Evolutionary conservation across 2,329 filamentous ascomycete genomes (phyloP).

Genomic region (Ilyonectria mors-panacis): DNA sequence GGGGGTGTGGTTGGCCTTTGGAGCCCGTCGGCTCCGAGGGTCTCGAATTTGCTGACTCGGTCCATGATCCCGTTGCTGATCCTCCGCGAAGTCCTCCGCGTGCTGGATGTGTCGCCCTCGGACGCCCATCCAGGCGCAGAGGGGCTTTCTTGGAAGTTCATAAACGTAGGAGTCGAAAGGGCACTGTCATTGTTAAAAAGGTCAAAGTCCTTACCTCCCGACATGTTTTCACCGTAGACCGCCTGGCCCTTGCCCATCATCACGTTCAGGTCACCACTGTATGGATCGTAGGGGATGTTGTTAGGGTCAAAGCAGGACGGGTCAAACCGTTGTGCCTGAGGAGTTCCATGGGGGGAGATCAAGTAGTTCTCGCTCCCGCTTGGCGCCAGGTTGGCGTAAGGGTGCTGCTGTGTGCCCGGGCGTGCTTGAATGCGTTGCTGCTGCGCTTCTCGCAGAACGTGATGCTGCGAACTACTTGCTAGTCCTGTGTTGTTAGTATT

Average conservation of each 20-base stretch:
- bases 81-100: slow-evolving; percentile 60
- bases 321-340: slow-evolving; percentile 68
- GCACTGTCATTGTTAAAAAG: slow-evolving; percentile 63
- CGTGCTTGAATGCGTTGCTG: slow-evolving; percentile 84
- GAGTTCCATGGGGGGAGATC: slow-evolving; percentile 69
- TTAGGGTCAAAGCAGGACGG: slow-evolving; percentile 61
- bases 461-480: slow-evolving; percentile 76
- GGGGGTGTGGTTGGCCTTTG: slow-evolving; percentile 74
- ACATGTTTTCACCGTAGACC: slow-evolving; percentile 59
- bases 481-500: slow-evolving; percentile 70
- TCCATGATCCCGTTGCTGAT: slow-evolving; percentile 75
- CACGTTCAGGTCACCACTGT: slow-evolving; percentile 59
- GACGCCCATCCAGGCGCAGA: slow-evolving; percentile 65
- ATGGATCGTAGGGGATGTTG: slow-evolving; percentile 64
- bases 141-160: slow-evolving; percentile 65
- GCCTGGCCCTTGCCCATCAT: slow-evolving; percentile 65
- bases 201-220: slow-evolving; percentile 64
- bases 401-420: slow-evolving; percentile 71
- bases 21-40: slow-evolving; percentile 60
- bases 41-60: slow-evolving; percentile 73
- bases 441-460: slow-evolving; percentile 88
- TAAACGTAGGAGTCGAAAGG: slow-evolving; percentile 65
- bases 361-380: slow-evolving; percentile 69
- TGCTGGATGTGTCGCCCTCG: slow-evolving; percentile 62
- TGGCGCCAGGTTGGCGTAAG: slow-evolving; percentile 52